phyloP scores from a whole-genome alignment of 345 rosid genomes.

The Eucalyptus rudis region DNA sequence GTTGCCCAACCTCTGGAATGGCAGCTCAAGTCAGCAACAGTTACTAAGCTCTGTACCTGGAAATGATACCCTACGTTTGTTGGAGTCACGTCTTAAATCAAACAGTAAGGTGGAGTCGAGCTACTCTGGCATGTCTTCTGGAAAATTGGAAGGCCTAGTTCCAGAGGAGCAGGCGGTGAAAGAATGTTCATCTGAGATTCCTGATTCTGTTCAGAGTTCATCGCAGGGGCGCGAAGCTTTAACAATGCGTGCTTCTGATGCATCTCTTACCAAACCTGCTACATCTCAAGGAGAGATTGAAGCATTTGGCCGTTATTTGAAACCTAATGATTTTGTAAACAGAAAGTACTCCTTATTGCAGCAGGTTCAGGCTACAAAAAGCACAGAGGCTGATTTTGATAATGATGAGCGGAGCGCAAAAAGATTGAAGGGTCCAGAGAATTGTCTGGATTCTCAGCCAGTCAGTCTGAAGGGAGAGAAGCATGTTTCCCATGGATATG shows the following conservation, averaged over 20 bases:
- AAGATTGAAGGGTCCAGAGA: conserved; percentile 36
- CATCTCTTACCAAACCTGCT: conserved; percentile 10
- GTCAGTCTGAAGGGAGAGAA: conserved; percentile 21
- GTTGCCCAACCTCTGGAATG: not conserved
- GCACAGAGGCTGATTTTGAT: conserved; percentile 18
- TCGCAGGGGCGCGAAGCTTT: conserved; percentile 14
- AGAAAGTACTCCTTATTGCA: conserved; percentile 34
- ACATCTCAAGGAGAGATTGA: conserved; percentile 36
- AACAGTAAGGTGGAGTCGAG: conserved; percentile 21
- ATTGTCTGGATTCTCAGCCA: conserved; percentile 23
- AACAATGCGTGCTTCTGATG: conserved; percentile 2
- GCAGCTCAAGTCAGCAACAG: conserved; percentile 9
- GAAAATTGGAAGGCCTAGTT: conserved; percentile 13
- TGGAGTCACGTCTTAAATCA: conserved; percentile 16
- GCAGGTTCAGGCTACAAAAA: conserved; percentile 43
- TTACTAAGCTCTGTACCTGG: conserved; percentile 23
- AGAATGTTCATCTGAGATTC: conserved; percentile 6
- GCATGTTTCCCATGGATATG: conserved; percentile 12
- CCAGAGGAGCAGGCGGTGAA: conserved; percentile 26
- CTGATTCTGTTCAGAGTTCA: conserved; percentile 1
- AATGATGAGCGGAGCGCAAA: conserved; percentile 28
- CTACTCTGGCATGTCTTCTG: conserved; percentile 14
- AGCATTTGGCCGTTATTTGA: conserved; percentile 46
- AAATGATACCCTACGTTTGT: conserved; percentile 11
- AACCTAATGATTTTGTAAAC: conserved; percentile 19